Conservation (phyloP, 805 yeast species). For the Myxozyma kluyveri region DNA sequence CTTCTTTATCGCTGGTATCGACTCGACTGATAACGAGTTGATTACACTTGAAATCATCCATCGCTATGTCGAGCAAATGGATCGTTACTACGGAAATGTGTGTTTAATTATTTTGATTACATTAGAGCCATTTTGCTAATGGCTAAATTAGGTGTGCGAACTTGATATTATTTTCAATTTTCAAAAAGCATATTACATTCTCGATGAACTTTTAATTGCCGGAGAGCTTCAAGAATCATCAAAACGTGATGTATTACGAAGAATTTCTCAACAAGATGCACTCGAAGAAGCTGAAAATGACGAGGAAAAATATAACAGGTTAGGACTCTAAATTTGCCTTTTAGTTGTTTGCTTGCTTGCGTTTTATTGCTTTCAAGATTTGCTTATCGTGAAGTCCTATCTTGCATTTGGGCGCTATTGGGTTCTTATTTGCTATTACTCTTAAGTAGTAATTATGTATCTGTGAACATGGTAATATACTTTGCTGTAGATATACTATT, state of each 20-base stretch:
- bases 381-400: too few relatives aligned
- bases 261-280: slow-evolving; percentile 82
- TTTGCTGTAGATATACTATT: too few relatives aligned
- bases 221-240: slow-evolving; percentile 86
- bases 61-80: slow-evolving; percentile 95
- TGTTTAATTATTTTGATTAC: neutral
- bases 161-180: slow-evolving; percentile 95
- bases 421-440: too few relatives aligned
- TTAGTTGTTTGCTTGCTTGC: slow-evolving; percentile 1
- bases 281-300: slow-evolving; percentile 74
- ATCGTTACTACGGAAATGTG: slow-evolving; percentile 89
- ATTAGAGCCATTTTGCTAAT: neutral
- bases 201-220: slow-evolving; percentile 85
- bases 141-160: slow-evolving; percentile 53
- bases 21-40: slow-evolving; percentile 79
- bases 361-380: slow-evolving; percentile 1
- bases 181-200: slow-evolving; percentile 85
- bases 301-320: slow-evolving; percentile 38
- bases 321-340: slow-evolving; percentile 8
- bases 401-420: too few relatives aligned
- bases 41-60: slow-evolving; percentile 83
- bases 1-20: slow-evolving; percentile 85
- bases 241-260: slow-evolving; percentile 69
- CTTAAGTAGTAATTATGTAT: too few relatives aligned
- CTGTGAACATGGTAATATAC: too few relatives aligned